phyloP scores from a whole-genome alignment of 192 early-diverging fungal species.

The Coemansia nantahalensis region DNA sequence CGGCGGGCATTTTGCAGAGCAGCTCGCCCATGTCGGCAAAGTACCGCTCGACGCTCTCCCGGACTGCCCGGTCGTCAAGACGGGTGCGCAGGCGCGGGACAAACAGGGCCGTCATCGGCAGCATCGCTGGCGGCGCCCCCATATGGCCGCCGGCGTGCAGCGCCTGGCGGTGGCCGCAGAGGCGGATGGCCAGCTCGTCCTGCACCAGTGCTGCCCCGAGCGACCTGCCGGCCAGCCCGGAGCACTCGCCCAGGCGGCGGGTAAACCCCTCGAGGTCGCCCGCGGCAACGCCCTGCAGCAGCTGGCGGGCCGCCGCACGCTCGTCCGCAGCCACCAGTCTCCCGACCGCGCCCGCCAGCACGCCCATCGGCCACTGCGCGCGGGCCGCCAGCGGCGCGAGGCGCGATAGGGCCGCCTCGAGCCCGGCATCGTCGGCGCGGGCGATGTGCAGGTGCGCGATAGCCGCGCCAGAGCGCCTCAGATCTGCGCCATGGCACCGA shows the following conservation, averaged over 20 bases:
- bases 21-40: neutral
- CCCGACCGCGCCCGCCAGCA: constrained; percentile 3
- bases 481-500: neutral
- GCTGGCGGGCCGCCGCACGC: neutral
- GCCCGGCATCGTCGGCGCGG: neutral
- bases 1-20: neutral
- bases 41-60: constrained; percentile 3
- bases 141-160: neutral
- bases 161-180: constrained; percentile 1
- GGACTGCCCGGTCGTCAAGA: constrained; percentile 1
- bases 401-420: neutral
- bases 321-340: constrained; percentile 1
- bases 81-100: neutral
- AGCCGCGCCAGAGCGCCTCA: neutral
- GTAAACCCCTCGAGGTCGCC: constrained; percentile 1
- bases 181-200: constrained; percentile 20
- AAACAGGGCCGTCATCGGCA: constrained; percentile 16
- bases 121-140: neutral
- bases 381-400: constrained; percentile 1
- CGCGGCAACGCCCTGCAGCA: constrained; percentile 3
- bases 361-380: constrained; percentile 24
- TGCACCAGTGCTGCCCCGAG: constrained; percentile 3
- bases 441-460: constrained; percentile 9
- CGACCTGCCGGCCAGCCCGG: neutral
- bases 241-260: neutral